phyloP scores from a whole-genome alignment of 176 grass and related monocot species.

The Lolium multiflorum region DNA sequence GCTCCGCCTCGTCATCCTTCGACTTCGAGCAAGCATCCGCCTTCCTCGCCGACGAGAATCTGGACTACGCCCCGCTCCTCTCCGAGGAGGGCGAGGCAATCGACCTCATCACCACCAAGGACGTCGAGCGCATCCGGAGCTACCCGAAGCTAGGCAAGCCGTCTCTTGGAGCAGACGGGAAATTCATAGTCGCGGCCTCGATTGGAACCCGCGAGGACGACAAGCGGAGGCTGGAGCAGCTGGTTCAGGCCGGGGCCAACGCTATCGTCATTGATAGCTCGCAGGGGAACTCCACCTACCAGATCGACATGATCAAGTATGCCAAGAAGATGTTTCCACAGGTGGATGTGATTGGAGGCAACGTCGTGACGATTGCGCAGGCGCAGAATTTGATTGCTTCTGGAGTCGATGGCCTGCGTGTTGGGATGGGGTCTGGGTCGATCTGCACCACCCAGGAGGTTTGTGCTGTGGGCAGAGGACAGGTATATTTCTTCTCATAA shows the following conservation, averaged over 20 bases:
- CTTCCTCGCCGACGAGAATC: slow-evolving; percentile 68
- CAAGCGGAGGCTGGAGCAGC: slow-evolving; percentile 72
- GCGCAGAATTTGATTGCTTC: slow-evolving; percentile 73
- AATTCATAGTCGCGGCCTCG: slow-evolving; percentile 66
- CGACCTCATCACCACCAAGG: slow-evolving; percentile 73
- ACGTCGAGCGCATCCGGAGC: slow-evolving; percentile 76
- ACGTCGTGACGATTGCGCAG: slow-evolving; percentile 85
- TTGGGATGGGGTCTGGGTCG: slow-evolving; percentile 95
- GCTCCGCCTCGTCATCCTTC: slow-evolving; percentile 49
- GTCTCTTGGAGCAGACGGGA: slow-evolving; percentile 70
- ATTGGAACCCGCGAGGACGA: slow-evolving; percentile 89
- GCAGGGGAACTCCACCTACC: slow-evolving; percentile 92
- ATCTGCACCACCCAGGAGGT: slow-evolving; percentile 98
- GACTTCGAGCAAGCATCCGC: slow-evolving; percentile 68
- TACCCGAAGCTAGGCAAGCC: slow-evolving; percentile 83
- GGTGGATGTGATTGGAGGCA: slow-evolving; percentile 87
- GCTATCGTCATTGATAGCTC: slow-evolving; percentile 89
- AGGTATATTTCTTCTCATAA: slow-evolving; percentile 60
- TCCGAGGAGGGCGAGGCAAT: slow-evolving; percentile 68
- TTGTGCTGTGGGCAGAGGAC: slow-evolving; percentile 84
- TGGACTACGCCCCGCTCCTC: slow-evolving; percentile 80
- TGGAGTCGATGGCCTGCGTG: slow-evolving; percentile 82
- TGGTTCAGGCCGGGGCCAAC: slow-evolving; percentile 79
- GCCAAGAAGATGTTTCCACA: slow-evolving; percentile 68
- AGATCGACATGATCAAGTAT: slow-evolving; percentile 90